Evolutionary conservation across 78 protist genomes (phyloP).

Genomic region (Mantamonas sphyraenae): DNA sequence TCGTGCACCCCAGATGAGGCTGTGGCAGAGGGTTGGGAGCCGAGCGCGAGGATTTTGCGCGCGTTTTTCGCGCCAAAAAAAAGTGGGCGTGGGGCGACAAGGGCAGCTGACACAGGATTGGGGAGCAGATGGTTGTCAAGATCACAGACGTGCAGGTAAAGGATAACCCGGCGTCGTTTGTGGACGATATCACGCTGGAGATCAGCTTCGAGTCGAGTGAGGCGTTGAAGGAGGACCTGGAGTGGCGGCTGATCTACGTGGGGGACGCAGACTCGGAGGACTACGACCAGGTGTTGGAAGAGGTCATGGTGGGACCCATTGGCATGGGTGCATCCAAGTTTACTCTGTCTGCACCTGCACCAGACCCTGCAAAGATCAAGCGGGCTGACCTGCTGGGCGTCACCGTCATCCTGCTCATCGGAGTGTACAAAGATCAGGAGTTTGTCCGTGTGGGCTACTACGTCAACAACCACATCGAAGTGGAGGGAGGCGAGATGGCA

Average conservation of each 20-base stretch:
- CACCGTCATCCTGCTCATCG: slow-evolving; percentile 46
- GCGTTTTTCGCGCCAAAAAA: too few species aligned
- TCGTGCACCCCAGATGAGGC: too few species aligned
- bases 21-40: too few species aligned
- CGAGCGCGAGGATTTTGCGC: too few species aligned
- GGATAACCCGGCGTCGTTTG: slow-evolving; percentile 34
- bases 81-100: too few species aligned
- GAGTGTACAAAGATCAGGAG: slow-evolving; percentile 51
- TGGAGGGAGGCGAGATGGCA: background rate
- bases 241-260: slow-evolving; percentile 60
- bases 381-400: slow-evolving; percentile 42
- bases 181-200: slow-evolving; percentile 16
- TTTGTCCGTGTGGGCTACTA: slow-evolving; percentile 65
- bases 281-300: slow-evolving; percentile 58
- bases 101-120: too few species aligned
- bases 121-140: too few species aligned
- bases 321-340: slow-evolving; percentile 30
- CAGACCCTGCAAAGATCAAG: slow-evolving; percentile 41
- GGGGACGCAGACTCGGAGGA: slow-evolving; percentile 44
- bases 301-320: slow-evolving; percentile 64
- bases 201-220: slow-evolving; percentile 38
- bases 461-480: slow-evolving; percentile 7
- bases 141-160: slow-evolving; percentile 10
- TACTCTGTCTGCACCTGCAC: slow-evolving; percentile 27
- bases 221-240: slow-evolving; percentile 49